phyloP scores from a whole-genome alignment of 2,329 filamentous ascomycete species.

The Parascedosporium putredinis region DNA sequence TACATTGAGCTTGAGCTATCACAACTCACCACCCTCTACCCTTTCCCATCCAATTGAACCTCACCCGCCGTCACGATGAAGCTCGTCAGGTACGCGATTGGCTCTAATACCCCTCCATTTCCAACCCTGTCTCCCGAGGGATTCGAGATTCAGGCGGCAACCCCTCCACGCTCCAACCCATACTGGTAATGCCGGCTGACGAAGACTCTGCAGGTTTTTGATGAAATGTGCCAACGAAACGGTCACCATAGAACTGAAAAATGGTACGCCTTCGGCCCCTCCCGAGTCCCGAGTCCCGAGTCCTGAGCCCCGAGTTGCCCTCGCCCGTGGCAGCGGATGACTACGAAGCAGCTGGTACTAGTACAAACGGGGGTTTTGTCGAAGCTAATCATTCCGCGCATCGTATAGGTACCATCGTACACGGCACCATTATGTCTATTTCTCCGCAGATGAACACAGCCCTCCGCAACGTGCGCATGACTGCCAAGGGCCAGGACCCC shows the following conservation, averaged over 20 bases:
- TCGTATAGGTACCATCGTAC: conserved; percentile 72
- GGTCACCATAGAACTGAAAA: conserved; percentile 96
- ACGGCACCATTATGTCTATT: conserved; percentile 93
- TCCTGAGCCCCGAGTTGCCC: no score
- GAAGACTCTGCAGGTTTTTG: conserved; percentile 58
- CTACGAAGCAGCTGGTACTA: no score
- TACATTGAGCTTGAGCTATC: background rate
- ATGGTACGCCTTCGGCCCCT: conserved; percentile 64
- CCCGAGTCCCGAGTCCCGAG: no score
- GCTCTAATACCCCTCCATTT: background rate
- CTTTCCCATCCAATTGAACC: background rate
- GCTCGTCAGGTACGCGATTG: conserved; percentile 73
- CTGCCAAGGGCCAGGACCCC: conserved; percentile 74
- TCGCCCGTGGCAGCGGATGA: no score
- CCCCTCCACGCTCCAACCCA: conserved; percentile 8
- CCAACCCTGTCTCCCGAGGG: background rate
- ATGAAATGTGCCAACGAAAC: conserved; percentile 99
- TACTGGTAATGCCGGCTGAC: conserved; percentile 2
- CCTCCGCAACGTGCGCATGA: conserved; percentile 95
- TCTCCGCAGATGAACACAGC: conserved; percentile 98
- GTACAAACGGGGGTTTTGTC: no score
- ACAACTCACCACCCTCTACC: background rate
- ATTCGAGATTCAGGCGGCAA: background rate
- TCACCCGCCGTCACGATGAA: conserved; percentile 62
- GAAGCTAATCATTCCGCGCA: conserved; percentile 1